Evolutionary conservation across 179 eudicot species (phyloP).

Genomic region (Corrigiola litoralis): DNA sequence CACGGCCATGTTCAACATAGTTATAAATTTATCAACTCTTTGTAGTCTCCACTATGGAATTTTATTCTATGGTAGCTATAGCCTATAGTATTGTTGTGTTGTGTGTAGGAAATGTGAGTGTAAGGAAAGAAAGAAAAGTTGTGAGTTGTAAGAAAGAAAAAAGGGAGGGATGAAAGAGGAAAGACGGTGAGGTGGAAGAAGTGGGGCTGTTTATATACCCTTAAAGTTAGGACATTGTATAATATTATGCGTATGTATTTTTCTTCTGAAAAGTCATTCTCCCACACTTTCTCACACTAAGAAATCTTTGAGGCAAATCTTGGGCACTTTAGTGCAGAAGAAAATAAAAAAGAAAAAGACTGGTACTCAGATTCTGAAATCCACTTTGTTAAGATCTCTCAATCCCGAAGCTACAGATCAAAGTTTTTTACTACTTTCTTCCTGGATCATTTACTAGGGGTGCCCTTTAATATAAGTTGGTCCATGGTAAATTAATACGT

Average conservation of each 20-base stretch:
- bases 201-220: conserved; percentile 23
- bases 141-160: background rate
- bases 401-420: conserved; percentile 12
- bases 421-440: background rate
- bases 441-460: background rate
- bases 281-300: background rate
- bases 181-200: conserved; percentile 1
- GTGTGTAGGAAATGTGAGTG: background rate
- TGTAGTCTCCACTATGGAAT: background rate
- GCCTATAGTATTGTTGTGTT: background rate
- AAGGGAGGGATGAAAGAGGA: background rate
- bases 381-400: conserved; percentile 28
- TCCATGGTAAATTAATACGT: background rate
- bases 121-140: background rate
- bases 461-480: background rate
- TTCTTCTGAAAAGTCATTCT: conserved; percentile 8
- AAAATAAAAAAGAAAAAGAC: background rate
- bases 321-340: conserved; percentile 16
- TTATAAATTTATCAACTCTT: background rate
- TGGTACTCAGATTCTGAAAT: conserved; percentile 20
- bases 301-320: conserved; percentile 16
- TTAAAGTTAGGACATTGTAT: no score
- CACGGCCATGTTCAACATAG: conserved; percentile 16
- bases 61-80: no score
- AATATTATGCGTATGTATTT: background rate